Evolutionary conservation across 306 rosid species (phyloP), one percentile per base, ranked within the genome.

Genomic region (Cucumis cinereus): DNA sequence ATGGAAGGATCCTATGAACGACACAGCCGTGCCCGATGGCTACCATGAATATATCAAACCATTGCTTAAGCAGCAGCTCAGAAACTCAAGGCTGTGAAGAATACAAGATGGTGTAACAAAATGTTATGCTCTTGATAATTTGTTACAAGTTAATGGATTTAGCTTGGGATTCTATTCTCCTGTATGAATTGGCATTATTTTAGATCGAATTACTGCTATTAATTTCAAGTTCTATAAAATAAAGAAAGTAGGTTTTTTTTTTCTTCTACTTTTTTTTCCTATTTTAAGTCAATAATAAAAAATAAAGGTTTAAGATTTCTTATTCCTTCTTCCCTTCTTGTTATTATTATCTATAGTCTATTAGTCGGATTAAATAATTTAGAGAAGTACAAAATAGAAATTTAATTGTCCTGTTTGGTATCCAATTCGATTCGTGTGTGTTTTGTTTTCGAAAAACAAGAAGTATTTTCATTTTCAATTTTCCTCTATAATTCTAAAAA

Each of bases 1-100:
- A 0, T 92, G 97, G 99, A 94, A 94, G 86, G 99, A 94, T 76
- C 97, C 99, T 81, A 77, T 94, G 76, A 94, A 94, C 56, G 99
- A 94, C 38, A 78, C 92, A 14, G 84, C 92, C 12, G 85, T 92
- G 82, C 97, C 99, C 2, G 97, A 90, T 79, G 99, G 99, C 74
- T 90, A 86, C 73, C 83, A 78, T 12, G 87, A 91, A 73, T 90
- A 92, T 78, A n/a, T 94, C 45, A 88, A 76, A 80, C 99, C 99
- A n/a, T 24, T 94, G 81, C 88, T 94, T 81, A 94, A 88, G 87
- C 91, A 92, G 43, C 97, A 92, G 74, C 93, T 94, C 45, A 91
- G 89, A 12, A 87, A 87, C 77, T 91, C 97, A 23, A 89, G 92
- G 43, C 95, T 94, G 20, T 94, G 87, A 90, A 85, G 73, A 54